phyloP scores from a whole-genome alignment of 2,329 filamentous ascomycete genomes.

The Colletotrichum cordylinicola region DNA sequence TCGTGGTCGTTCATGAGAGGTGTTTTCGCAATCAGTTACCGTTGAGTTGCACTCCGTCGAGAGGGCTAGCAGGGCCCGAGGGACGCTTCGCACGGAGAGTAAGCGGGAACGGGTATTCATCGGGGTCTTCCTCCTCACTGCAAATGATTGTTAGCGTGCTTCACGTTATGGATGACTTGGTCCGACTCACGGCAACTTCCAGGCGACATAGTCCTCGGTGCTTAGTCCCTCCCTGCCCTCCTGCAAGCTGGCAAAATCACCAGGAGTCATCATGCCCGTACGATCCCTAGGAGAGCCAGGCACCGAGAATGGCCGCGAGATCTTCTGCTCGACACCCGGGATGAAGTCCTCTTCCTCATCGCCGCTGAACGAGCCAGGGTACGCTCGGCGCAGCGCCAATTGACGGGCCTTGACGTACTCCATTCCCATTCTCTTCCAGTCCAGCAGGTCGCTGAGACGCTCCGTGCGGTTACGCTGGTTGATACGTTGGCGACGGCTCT shows the following conservation, averaged over 20 bases:
- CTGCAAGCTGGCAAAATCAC: conserved; percentile 95
- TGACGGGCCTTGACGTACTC: conserved; percentile 98
- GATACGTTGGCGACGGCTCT: conserved; percentile 95
- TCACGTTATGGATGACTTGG: not conserved
- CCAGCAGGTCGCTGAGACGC: conserved; percentile 89
- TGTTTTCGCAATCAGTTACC: conserved; percentile 13
- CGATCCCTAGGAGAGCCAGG: conserved; percentile 91
- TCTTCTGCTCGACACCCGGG: conserved; percentile 91
- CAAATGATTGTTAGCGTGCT: conserved; percentile 32
- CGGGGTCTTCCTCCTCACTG: conserved; percentile 92
- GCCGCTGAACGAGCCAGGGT: conserved; percentile 82
- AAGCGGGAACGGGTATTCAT: conserved; percentile 67
- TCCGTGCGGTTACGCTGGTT: conserved; percentile 98
- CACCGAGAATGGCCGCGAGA: conserved; percentile 90
- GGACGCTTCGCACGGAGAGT: conserved; percentile 61
- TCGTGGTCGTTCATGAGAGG: not conserved
- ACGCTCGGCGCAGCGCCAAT: conserved; percentile 87
- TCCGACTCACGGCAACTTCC: conserved; percentile 91
- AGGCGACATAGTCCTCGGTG: conserved; percentile 97
- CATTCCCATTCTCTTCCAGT: conserved; percentile 99
- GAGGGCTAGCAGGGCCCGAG: conserved; percentile 42
- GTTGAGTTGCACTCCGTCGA: conserved; percentile 43
- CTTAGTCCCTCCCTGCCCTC: conserved; percentile 91
- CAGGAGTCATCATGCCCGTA: conserved; percentile 98
- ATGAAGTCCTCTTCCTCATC: conserved; percentile 91